Conservation (phyloP, 1,139 yeast species). For the Pichia sp. region DNA sequence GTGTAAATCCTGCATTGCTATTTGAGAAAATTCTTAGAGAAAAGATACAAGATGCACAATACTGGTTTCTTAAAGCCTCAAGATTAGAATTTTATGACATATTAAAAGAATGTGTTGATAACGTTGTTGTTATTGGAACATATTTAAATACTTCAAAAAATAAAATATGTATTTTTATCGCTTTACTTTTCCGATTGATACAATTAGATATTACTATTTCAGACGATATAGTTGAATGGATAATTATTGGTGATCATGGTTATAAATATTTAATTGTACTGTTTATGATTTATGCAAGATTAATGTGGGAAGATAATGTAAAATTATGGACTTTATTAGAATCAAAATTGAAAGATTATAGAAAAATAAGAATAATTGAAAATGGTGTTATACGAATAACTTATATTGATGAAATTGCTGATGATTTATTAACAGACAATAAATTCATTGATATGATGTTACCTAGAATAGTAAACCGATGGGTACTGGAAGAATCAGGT, state of each 20-base stretch:
- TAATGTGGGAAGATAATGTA: constrained; percentile 37
- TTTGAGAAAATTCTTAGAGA: constrained; percentile 67
- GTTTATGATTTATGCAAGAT: constrained; percentile 51
- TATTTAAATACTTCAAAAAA: constrained; percentile 37
- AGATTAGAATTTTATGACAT: constrained; percentile 51
- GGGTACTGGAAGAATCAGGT: constrained; percentile 37
- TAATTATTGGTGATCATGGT: constrained; percentile 44
- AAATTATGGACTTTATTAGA: constrained; percentile 48
- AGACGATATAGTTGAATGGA: constrained; percentile 44
- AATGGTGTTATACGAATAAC: constrained; percentile 17
- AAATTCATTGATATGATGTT: constrained; percentile 54
- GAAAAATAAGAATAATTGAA: constrained; percentile 40
- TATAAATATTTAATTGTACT: constrained; percentile 66
- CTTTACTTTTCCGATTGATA: constrained; percentile 54
- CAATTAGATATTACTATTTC: constrained; percentile 36
- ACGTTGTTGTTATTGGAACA: constrained; percentile 40
- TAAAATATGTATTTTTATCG: constrained; percentile 58
- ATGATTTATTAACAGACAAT: constrained; percentile 41
- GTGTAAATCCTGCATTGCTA: constrained; percentile 46
- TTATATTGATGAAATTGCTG: constrained; percentile 58
- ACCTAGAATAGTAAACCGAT: constrained; percentile 47
- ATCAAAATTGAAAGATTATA: constrained; percentile 45
- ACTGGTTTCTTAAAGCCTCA: constrained; percentile 61
- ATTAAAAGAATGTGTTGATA: constrained; percentile 34
- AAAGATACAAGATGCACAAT: constrained; percentile 58